Evolutionary conservation across 495 filamentous ascomycete genomes (phyloP).

Genomic region (Evansstolkia leycettana): DNA sequence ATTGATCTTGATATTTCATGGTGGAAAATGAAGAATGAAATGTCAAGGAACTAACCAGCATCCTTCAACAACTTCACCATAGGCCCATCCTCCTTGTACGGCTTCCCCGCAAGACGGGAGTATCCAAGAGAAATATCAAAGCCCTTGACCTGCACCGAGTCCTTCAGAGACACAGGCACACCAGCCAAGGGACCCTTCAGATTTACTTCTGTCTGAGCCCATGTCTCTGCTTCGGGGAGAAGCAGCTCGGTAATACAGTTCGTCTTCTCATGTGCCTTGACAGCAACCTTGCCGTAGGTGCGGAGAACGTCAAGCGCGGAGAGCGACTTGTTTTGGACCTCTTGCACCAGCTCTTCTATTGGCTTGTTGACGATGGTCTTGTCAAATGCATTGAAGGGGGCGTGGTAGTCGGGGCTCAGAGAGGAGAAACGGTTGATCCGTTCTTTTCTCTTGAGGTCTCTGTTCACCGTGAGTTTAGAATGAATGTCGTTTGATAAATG

Average conservation of each 20-base stretch:
- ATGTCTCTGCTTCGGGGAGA: conserved; percentile 67
- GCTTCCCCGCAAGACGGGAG: conserved; percentile 57
- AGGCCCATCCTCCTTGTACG: conserved; percentile 51
- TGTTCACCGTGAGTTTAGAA: conserved; percentile 21
- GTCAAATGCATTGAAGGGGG: conserved; percentile 47
- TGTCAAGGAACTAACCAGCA: conserved; percentile 39
- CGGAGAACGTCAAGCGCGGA: conserved; percentile 63
- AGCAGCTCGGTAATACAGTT: conserved; percentile 91
- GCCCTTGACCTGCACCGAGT: conserved; percentile 72
- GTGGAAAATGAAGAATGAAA: too few species aligned
- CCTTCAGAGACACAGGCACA: conserved; percentile 81
- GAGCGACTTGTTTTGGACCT: conserved; percentile 57
- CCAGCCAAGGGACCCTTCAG: conserved; percentile 77
- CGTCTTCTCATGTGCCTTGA: conserved; percentile 74
- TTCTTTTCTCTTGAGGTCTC: conserved; percentile 67
- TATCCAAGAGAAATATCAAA: conserved; percentile 85
- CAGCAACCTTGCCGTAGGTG: conserved; percentile 81
- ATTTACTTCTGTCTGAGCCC: conserved; percentile 59
- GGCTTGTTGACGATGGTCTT: conserved; percentile 55
- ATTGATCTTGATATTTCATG: too few species aligned
- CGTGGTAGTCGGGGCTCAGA: conserved; percentile 54
- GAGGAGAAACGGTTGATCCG: conserved; percentile 54
- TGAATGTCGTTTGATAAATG: not conserved
- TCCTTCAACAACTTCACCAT: conserved; percentile 74
- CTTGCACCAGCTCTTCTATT: conserved; percentile 64